Evolutionary conservation across 108 stramenopile species (phyloP), one percentile per base, ranked within the genome.

Genomic region (Skeletonema costatum): DNA sequence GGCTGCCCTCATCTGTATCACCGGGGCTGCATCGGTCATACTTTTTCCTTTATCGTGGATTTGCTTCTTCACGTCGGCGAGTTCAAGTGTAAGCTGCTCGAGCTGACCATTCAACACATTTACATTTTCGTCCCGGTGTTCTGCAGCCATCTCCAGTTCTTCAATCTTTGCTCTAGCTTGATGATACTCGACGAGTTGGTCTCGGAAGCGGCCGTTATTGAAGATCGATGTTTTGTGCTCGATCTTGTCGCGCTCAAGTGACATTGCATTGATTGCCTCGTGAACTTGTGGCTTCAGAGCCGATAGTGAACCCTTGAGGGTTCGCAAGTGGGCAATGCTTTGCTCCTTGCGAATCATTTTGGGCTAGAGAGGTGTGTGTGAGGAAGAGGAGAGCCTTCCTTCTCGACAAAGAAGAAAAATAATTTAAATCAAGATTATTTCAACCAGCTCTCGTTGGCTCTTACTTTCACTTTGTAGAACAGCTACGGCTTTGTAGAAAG

Each of bases 1-100:
- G 29, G 77, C 77, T 25, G 25, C 25, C 25, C 25, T 25, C 25
- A 25, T 25, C 25, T 25, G 25, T 25, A 77, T 63, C 67, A 83
- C 25, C 5, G 77, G 82, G 1, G 72, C 64, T 31, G 72, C 44
- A 46, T 83, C 82, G 1, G 77, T 83, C 35, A 83, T 78, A 32
- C 67, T 74, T 70, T 17, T 69, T 51, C 72, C 82, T 56, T 74
- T 78, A 3, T 62, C 48, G 29, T 83, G 56, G 19, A 83, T 77
- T 19, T 74, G 60, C 68, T 78, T 74, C 63, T 83, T 83, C 14
- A 63, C 48, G 3, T 39, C 41, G 25, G 61, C 73, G 17, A 83
- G 53, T 48, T 79, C 68, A 5, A 33, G 42, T 5, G 67, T 41
- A 25, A 79, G 25, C 8, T 62, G 42, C 31, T 68, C 21, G 39